These are phyloP conservation scores for Beta corolliflora DNA, from an alignment of 179 eudicot genomes.

Conservation along the genomic window DNA sequence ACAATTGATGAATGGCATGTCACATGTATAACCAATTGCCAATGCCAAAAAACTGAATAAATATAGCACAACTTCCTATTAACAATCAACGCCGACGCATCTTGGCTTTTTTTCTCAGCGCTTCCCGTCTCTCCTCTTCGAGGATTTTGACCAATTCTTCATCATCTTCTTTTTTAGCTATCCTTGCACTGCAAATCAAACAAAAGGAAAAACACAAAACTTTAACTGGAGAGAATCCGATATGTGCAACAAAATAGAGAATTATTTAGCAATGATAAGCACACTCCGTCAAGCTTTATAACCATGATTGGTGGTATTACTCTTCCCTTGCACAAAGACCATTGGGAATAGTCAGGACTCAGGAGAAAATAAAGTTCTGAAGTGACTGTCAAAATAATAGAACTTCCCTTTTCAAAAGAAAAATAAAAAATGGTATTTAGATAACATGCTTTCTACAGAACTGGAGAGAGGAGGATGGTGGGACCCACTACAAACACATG, in stretches of 20 bases:
- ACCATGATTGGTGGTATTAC: background rate
- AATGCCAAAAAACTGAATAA: slow-evolving; percentile 8
- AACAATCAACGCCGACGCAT: slow-evolving; percentile 45
- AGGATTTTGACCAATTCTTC: slow-evolving; percentile 54
- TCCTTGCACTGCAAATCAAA: slow-evolving; percentile 50
- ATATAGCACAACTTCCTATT: background rate
- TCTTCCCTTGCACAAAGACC: too few species aligned
- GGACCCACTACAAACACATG: too few species aligned
- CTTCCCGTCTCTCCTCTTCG: slow-evolving; percentile 71
- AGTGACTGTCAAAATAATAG: background rate
- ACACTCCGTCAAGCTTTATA: too few species aligned
- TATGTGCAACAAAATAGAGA: background rate
- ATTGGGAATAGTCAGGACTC: too few species aligned
- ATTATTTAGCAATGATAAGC: too few species aligned
- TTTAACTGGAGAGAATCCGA: background rate
- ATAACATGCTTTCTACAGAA: too few species aligned
- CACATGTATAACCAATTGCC: slow-evolving; percentile 9
- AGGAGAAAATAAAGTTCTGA: background rate
- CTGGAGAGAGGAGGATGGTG: too few species aligned
- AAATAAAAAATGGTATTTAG: too few species aligned
- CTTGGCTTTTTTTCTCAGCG: slow-evolving; percentile 46
- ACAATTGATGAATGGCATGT: background rate
- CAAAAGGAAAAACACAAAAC: background rate
- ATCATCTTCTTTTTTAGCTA: slow-evolving; percentile 68
- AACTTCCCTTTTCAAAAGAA: too few species aligned